phyloP scores from a whole-genome alignment of 495 filamentous ascomycete genomes.

The Neurospora sp. region DNA sequence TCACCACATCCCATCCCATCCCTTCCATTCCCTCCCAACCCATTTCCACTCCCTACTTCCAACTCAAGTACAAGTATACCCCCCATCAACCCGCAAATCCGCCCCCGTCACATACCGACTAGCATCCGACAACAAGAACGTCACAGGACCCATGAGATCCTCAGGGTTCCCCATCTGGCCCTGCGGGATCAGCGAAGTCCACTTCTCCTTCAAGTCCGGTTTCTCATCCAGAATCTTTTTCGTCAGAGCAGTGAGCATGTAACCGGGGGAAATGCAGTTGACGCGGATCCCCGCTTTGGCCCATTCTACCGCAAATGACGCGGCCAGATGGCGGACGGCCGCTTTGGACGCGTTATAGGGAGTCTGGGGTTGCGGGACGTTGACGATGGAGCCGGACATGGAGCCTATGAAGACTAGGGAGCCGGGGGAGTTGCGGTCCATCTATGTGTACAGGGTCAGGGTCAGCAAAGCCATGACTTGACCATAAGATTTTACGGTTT shows the following conservation, averaged over 20 bases:
- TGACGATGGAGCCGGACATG: slow-evolving; percentile 90
- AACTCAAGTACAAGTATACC: slow-evolving; percentile 63
- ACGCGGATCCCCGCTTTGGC: slow-evolving; percentile 74
- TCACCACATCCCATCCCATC: neutral
- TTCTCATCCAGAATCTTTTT: slow-evolving; percentile 92
- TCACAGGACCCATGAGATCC: slow-evolving; percentile 89
- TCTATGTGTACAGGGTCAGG: slow-evolving; percentile 15
- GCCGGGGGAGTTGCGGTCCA: slow-evolving; percentile 66
- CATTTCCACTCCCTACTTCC: neutral
- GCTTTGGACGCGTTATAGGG: slow-evolving; percentile 89
- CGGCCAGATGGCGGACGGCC: slow-evolving; percentile 72
- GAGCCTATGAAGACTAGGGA: slow-evolving; percentile 92
- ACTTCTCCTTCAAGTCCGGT: slow-evolving; percentile 73
- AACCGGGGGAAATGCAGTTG: slow-evolving; percentile 85
- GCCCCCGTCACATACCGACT: slow-evolving; percentile 80
- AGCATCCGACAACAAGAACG: slow-evolving; percentile 82
- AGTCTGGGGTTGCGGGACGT: slow-evolving; percentile 87
- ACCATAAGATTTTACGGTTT: too few relatives aligned
- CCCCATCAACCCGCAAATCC: slow-evolving; percentile 83
- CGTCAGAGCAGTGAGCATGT: slow-evolving; percentile 93
- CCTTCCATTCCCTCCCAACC: neutral
- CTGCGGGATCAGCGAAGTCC: slow-evolving; percentile 83
- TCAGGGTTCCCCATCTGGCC: slow-evolving; percentile 88
- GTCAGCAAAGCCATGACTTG: too few relatives aligned
- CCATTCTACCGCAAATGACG: slow-evolving; percentile 83